phyloP scores from a whole-genome alignment of 2,329 filamentous ascomycete species.

The Fusarium anguioides region DNA sequence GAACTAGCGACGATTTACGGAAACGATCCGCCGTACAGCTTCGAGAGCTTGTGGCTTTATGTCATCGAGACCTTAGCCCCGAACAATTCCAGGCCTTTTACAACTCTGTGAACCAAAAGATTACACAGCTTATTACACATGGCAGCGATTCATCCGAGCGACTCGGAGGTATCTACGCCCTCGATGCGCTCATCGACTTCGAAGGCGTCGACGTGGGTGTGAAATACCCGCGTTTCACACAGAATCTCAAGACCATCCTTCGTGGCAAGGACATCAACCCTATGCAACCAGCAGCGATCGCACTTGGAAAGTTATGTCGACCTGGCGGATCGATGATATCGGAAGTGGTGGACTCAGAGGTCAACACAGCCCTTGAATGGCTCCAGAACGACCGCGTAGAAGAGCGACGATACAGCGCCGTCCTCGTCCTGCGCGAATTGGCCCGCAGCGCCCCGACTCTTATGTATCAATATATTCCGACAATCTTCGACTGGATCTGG shows the following conservation, averaged over 20 bases:
- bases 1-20: conserved; percentile 60
- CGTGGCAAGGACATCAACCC: conserved; percentile 91
- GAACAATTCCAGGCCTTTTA: conserved; percentile 78
- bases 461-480: conserved; percentile 94
- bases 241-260: conserved; percentile 87
- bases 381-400: conserved; percentile 95
- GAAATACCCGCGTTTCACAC: conserved; percentile 94
- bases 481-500: conserved; percentile 97
- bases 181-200: conserved; percentile 94
- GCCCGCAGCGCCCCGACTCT: conserved; percentile 93
- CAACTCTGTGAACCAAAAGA: conserved; percentile 66
- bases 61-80: conserved; percentile 77
- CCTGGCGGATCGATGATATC: conserved; percentile 95
- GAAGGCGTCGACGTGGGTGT: conserved; percentile 92
- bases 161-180: conserved; percentile 89
- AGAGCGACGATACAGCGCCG: conserved; percentile 91
- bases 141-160: conserved; percentile 88
- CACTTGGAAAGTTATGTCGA: conserved; percentile 88
- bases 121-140: conserved; percentile 78
- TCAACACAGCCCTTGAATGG: conserved; percentile 96
- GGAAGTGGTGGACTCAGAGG: conserved; percentile 95
- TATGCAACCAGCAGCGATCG: conserved; percentile 89
- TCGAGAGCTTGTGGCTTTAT: conserved; percentile 65
- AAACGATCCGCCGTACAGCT: conserved; percentile 65
- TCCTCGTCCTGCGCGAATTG: conserved; percentile 89